Base-by-base conservation (phyloP, 768 basidiomycete species). In the Tephrocybe sp. region DNA sequence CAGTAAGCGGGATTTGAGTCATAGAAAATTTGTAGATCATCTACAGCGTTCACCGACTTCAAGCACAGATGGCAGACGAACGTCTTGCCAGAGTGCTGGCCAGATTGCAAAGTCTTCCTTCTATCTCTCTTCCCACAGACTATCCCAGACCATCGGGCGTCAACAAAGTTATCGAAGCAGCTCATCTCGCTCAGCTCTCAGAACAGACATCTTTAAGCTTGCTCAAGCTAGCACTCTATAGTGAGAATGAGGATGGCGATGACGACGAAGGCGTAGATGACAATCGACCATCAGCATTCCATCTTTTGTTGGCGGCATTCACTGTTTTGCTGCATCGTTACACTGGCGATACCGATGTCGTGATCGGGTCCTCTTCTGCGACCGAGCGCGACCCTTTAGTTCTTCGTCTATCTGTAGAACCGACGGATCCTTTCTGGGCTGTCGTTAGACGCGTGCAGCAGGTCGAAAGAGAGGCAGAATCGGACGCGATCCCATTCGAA, bases 101-200 rank as follows among this genome's bases (percentile, higher is more conserved):
- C 19, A 75, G 88, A 56, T 74, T 98, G 18, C 84, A 87, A 64
- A 87, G 86, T 61, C 69, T 95, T 2, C 95, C 97, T 1, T 86
- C 89, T 4, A 86, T 98, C 56, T 91, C 92, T 6, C 73, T 99
- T 26, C 96, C 97, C 0, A 96, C 96, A 0, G 97, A 98, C 68
- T 99, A 97, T 65, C 95, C 96, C 2, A 76, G 95, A 47, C 86
- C 90, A 24, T 74, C 84, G 5, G 84, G 80, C 15, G 70, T 81
- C 15, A 79, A 83, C 67, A 88, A 83, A 59, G 74, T 93, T 16
- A 86, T 99, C 62, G 96, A 98, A 61, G 87, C 94, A 9, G 86
- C 81, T 5, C 83, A 94, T 63, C 60, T 78, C 9, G 75, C 86
- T 35, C 75, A 86, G 52, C 80, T 98, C 41, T 80, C 90, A 31